Base-by-base conservation (phyloP, 192 early-diverging fungal genomes). In the Backusella sp. region DNA sequence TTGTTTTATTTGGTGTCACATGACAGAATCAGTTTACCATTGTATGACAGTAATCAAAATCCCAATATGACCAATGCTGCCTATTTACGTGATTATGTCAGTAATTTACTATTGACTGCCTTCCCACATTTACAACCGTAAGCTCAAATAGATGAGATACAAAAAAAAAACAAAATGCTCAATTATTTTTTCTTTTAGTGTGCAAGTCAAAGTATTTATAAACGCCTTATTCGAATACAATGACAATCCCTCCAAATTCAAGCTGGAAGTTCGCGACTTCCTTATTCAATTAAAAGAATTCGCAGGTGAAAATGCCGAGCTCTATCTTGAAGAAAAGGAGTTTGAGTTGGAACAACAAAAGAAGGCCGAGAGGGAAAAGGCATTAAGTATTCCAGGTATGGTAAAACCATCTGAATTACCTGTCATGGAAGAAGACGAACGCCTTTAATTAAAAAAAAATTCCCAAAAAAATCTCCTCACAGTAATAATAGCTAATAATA, bases 261-360 rank as follows among this genome's bases (percentile, higher is more conserved):
- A 96, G 84, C 83, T 90, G 67, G 94, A 97, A 70, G 86, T 99
- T 78, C 92, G 98, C 80, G 98, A 99, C 85, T 99, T 98, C 83
- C 85, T 98, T 78, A 96, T 96, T 69, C 92, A 93, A 80, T 81
- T 96, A 70, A 92, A 96, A 84, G 97, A 99, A 87, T 99, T 98
- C 87, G 88, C 93, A 14, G 95, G 92, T 30, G 94, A 93, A 72
- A 93, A 94, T 73, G 87, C 90, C 49, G 93, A 93, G 36, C 80
- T 98, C 65, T 98, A 88, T 80, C 84, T 96, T 76, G 95, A 96
- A 71, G 97, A 98, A 81, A 88, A 93, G 72, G 98, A 99, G 85
- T 88, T 88, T 23, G 94, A 95, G 70, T 82, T 91, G 12, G 92
- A 93, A 77, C 75, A 74, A 70, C 94, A 92, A 85, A 89, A 90